A percentile compares a stretch with the other conserved stretches of the same genome.
These are phyloP conservation scores for Ganoderma multipileum DNA, from an alignment of 1,284 basidiomycete genomes.

Conservation along the genomic window DNA sequence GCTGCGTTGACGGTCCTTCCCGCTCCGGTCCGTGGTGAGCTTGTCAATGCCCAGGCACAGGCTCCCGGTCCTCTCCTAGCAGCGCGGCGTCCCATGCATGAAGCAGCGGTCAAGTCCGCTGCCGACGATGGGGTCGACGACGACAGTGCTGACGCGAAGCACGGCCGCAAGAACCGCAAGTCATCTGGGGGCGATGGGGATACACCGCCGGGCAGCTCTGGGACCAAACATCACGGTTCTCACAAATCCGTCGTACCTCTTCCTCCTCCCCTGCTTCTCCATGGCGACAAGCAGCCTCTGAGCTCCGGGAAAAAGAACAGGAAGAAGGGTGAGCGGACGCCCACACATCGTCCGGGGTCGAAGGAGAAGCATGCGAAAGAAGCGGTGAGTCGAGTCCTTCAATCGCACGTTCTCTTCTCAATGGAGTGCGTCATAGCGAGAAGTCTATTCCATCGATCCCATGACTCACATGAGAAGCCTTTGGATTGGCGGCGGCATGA, in stretches of 20 bases:
- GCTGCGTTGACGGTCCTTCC: constrained; percentile 47
- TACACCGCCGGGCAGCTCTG: not conserved
- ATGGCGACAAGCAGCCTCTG: constrained; percentile 27
- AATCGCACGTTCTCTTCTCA: not conserved
- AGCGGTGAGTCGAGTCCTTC: constrained; percentile 2
- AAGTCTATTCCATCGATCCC: constrained; percentile 31
- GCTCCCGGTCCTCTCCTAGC: constrained; percentile 12
- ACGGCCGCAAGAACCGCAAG: not conserved
- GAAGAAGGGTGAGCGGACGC: not conserved
- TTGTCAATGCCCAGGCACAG: constrained; percentile 40
- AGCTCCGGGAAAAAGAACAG: not conserved
- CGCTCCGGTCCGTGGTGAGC: constrained; percentile 44
- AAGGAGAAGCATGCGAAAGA: constrained; percentile 21
- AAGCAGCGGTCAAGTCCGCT: not conserved
- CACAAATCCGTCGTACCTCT: constrained; percentile 32
- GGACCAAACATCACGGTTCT: constrained; percentile 14
- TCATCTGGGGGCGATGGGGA: constrained; percentile 3
- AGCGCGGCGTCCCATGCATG: constrained; percentile 28
- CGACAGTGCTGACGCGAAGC: not conserved
- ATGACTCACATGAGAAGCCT: constrained; percentile 32
- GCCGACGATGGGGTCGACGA: not conserved
- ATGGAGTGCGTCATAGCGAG: constrained; percentile 14
- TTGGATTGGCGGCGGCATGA: constrained; percentile 27
- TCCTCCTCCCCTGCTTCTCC: constrained; percentile 27
- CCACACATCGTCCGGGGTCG: not conserved